phyloP scores from a whole-genome alignment of 768 basidiomycete genomes.

The Rhizopogon rudus region DNA sequence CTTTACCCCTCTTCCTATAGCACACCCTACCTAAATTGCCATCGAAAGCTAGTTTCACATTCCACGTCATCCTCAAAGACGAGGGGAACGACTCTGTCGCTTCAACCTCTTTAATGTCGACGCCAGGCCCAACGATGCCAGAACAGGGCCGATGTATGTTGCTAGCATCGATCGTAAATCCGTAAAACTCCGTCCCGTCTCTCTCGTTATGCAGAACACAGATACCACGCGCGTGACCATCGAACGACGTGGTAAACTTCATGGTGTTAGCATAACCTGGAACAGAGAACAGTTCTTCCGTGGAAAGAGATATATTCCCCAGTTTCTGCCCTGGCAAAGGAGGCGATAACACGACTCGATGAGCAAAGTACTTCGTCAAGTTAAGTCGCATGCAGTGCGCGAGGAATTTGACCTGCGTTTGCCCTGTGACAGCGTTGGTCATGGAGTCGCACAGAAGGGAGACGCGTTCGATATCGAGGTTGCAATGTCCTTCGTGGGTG shows the following conservation, averaged over 20 bases:
- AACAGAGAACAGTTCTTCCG: background rate
- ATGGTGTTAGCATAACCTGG: background rate
- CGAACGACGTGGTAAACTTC: background rate
- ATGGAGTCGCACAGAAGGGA: background rate
- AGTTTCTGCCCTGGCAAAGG: background rate
- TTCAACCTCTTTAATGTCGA: conserved; percentile 1
- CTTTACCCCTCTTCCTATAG: background rate
- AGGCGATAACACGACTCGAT: background rate
- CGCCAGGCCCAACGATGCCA: background rate
- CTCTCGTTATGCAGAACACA: background rate
- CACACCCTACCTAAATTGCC: background rate
- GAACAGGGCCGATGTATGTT: background rate
- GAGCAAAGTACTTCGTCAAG: background rate
- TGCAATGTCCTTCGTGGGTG: background rate
- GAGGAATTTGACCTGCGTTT: background rate
- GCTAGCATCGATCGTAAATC: background rate
- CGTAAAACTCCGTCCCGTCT: background rate
- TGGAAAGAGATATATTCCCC: background rate
- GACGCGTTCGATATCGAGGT: background rate
- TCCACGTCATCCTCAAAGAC: background rate
- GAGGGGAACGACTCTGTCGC: background rate
- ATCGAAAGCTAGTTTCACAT: background rate
- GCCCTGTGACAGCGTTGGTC: background rate
- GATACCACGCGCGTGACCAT: background rate
- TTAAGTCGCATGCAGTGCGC: background rate